phyloP scores from a whole-genome alignment of 352 stramenopile species.

The Pythium rishiriense region DNA sequence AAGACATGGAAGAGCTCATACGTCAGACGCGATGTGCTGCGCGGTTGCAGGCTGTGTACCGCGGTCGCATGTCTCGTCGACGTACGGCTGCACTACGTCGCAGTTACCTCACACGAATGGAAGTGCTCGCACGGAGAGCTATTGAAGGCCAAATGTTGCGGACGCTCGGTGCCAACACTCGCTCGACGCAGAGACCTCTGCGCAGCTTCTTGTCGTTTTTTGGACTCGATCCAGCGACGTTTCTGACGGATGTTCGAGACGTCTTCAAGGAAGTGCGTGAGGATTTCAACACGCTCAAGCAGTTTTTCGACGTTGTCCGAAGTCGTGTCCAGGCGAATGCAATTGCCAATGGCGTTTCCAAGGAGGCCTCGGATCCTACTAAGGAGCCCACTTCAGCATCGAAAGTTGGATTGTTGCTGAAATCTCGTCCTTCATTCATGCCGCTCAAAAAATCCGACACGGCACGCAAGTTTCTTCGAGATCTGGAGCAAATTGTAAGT shows the following conservation, averaged over 20 bases:
- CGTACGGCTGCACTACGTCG: slow-evolving; percentile 63
- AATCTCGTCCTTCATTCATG: slow-evolving; percentile 9
- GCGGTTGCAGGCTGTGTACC: slow-evolving; percentile 69
- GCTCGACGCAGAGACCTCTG: slow-evolving; percentile 59
- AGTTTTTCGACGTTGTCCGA: slow-evolving; percentile 65
- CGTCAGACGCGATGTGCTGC: slow-evolving; percentile 46
- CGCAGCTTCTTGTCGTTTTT: slow-evolving; percentile 75
- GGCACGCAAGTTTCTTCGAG: slow-evolving; percentile 53
- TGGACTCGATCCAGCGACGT: slow-evolving; percentile 72
- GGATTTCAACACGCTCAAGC: slow-evolving; percentile 63
- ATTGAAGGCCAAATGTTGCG: slow-evolving; percentile 67
- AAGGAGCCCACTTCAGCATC: slow-evolving; percentile 4
- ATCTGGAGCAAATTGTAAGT: slow-evolving; percentile 61
- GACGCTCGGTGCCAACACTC: slow-evolving; percentile 52
- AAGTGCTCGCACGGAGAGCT: slow-evolving; percentile 57
- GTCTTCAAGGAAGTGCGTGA: slow-evolving; percentile 68
- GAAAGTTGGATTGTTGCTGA: slow-evolving; percentile 18
- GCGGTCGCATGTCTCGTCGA: slow-evolving; percentile 63
- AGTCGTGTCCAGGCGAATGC: slow-evolving; percentile 45
- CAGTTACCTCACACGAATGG: slow-evolving; percentile 78
- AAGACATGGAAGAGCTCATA: slow-evolving; percentile 54
- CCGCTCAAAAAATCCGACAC: slow-evolving; percentile 47
- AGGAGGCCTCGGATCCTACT: not conserved
- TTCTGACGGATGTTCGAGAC: slow-evolving; percentile 62
- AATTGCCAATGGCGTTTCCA: not conserved